Base-by-base conservation (phyloP, 495 filamentous ascomycete genomes). In the Penicillium manginii region DNA sequence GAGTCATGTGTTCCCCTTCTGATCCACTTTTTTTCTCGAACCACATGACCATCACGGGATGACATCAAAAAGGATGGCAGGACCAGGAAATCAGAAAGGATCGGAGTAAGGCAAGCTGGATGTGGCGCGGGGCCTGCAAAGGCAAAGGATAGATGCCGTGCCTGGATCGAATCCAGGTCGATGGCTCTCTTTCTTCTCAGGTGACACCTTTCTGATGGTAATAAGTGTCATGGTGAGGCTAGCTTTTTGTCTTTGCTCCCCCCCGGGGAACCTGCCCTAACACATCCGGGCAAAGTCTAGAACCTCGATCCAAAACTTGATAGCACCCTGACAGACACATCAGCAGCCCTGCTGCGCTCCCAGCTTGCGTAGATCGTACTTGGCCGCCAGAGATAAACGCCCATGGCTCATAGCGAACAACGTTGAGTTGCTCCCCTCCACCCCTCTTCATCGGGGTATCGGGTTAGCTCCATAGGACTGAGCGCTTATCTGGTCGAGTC, bases 401-500 rank as follows among this genome's bases (percentile, higher is more conserved):
- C 40, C 54, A 55, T 49, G 37, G 37, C 55, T 4, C 26, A 29
- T 8, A 29, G 26, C 26, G 6, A 29, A 29, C 26, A 29, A 29
- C 26, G 6, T 29, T 29, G 26, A 29, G 9, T 8, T 29, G 9
- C 26, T 29, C 26, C 26, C 26, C 26, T 29, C 26, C 26, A 5
- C 26, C 26, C 26, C 26, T 29, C 26, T 29, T 29, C 26, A 2
- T 29, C 9, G 26, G 26, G 23, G 1, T n/a, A 37, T 37, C 35
- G 35, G 26, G 26, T 29, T 29, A 29, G 26, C 26, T 29, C 26
- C 6, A 29, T 29, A 17, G 52, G 58, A 68, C 61, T 64, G 64
- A 67, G 64, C 59, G 64, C 64, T 65, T 63, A 65, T 64, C 60
- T 62, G 9, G 58, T 62, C 60, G 56, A 60, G 59, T 67, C 51